Conservation (phyloP, 768 basidiomycete genomes). For the Scleroderma citrinum region DNA sequence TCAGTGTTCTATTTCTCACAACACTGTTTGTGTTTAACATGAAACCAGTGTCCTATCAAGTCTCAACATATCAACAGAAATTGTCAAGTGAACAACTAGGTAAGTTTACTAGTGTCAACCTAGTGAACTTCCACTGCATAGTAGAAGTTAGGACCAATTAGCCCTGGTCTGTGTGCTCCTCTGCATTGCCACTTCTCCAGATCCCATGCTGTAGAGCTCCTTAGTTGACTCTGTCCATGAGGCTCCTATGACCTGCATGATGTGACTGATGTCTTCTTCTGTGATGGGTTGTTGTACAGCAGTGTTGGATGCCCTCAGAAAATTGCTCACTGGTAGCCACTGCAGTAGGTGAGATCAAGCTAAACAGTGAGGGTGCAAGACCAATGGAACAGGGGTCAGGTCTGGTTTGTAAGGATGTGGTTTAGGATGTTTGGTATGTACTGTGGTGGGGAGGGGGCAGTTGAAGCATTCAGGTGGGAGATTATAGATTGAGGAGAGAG, state of each 20-base stretch:
- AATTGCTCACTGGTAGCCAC: conserved; percentile 19
- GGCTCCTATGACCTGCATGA: conserved; percentile 16
- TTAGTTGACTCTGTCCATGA: conserved; percentile 27
- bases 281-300: conserved; percentile 9
- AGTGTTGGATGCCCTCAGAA: conserved; percentile 1
- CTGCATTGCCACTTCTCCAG: too few species aligned
- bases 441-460: too few species aligned
- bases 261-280: conserved; percentile 1
- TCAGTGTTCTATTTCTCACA: too few species aligned
- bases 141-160: too few species aligned
- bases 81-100: too few species aligned
- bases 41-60: too few species aligned
- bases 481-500: conserved; percentile 6
- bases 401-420: conserved; percentile 5
- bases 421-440: not conserved
- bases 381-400: conserved; percentile 13
- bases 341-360: conserved; percentile 22
- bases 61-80: too few species aligned
- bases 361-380: conserved; percentile 14
- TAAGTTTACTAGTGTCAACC: too few species aligned
- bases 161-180: too few species aligned
- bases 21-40: too few species aligned
- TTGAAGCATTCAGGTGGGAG: too few species aligned
- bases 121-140: too few species aligned
- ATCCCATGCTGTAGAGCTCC: conserved; percentile 28